Evolutionary conservation across 768 basidiomycete species (phyloP).

Genomic region (Psilocybe subaeruginosa): DNA sequence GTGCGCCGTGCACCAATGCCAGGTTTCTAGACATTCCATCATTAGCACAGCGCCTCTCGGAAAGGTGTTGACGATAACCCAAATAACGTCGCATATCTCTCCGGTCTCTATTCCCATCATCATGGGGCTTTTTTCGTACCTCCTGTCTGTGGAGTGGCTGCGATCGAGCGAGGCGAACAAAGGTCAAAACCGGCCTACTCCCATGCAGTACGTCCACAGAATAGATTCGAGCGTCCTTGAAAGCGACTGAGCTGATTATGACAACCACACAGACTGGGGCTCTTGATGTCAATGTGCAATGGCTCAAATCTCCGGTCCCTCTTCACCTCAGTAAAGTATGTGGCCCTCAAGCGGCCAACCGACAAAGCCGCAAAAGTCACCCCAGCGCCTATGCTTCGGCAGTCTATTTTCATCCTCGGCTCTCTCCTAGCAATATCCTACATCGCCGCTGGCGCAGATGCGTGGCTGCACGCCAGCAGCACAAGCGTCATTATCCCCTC

Average conservation of each 20-base stretch:
- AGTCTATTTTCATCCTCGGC: conserved; percentile 5
- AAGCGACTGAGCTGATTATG: background rate
- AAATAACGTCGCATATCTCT: background rate
- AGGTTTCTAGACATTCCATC: background rate
- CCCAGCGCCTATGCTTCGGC: conserved; percentile 4
- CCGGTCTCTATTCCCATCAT: background rate
- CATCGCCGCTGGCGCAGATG: conserved; percentile 2
- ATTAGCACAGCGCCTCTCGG: conserved; percentile 3
- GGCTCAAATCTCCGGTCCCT: background rate
- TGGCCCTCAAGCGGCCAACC: background rate
- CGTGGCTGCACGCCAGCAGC: conserved; percentile 11
- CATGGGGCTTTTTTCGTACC: conserved; percentile 3
- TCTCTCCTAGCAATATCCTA: conserved; percentile 4
- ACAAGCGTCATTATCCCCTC: background rate
- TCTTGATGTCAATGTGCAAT: conserved; percentile 4
- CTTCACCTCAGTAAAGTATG: background rate
- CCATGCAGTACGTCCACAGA: background rate
- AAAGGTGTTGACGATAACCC: conserved; percentile 2
- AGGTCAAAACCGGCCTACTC: background rate
- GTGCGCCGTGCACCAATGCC: conserved; percentile 4
- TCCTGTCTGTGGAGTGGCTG: conserved; percentile 2
- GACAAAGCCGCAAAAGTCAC: background rate
- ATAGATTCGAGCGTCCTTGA: background rate
- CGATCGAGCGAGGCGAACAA: background rate
- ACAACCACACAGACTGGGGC: background rate